A percentile compares a stretch with the other conserved stretches of the same genome.
Conservation (phyloP, 2,329 filamentous ascomycete genomes). For the Fusarium circinatum region DNA sequence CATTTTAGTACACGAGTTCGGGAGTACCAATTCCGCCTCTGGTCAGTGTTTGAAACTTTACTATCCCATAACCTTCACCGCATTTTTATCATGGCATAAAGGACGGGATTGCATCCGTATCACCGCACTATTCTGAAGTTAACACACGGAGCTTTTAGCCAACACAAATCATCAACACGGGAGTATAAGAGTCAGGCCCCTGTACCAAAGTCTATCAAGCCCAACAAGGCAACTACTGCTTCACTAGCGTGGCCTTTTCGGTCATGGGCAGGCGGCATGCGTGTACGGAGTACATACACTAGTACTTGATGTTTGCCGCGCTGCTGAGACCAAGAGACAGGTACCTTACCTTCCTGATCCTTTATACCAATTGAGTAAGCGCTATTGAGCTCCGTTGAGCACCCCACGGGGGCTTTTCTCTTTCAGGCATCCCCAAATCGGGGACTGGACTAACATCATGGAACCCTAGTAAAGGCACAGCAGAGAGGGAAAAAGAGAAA, state of each 20-base stretch:
- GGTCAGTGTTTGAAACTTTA: not conserved
- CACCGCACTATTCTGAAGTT: not conserved
- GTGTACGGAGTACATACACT: not conserved
- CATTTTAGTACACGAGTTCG: not conserved
- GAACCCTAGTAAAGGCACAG: constrained; percentile 1
- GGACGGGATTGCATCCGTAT: not conserved
- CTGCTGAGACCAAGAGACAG: not conserved
- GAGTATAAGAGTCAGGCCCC: constrained; percentile 15
- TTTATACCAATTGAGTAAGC: constrained; percentile 10
- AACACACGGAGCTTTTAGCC: not conserved
- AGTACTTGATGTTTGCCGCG: not conserved
- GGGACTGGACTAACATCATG: not conserved
- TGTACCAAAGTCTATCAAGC: constrained; percentile 41
- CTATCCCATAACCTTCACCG: constrained; percentile 7
- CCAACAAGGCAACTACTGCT: constrained; percentile 21
- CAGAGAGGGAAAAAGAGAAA: not conserved
- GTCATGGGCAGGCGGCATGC: not conserved
- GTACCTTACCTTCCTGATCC: constrained; percentile 6
- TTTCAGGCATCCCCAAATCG: constrained; percentile 18
- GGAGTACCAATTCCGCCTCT: not conserved
- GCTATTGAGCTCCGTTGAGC: not conserved
- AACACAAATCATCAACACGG: not conserved
- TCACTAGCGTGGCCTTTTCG: constrained; percentile 22
- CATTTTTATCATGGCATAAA: constrained; percentile 16
- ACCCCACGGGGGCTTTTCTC: constrained; percentile 22